Conservation (phyloP, 352 stramenopile species). For the Halophytophthora batemanensis region DNA sequence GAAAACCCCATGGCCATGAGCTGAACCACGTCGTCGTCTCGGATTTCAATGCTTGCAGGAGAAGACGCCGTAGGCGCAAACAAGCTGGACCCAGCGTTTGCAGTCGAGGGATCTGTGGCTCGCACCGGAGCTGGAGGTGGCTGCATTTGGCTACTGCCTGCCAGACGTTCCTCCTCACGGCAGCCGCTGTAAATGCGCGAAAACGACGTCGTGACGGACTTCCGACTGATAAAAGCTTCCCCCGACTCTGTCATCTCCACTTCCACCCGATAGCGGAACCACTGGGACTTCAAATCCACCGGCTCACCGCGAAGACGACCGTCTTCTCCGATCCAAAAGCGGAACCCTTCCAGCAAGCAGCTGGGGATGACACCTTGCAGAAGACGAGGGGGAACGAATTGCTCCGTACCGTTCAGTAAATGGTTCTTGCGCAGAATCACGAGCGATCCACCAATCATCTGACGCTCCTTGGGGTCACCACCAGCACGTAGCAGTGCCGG, state of each 20-base stretch:
- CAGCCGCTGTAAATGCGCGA: constrained; percentile 42
- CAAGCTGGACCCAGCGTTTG: constrained; percentile 4
- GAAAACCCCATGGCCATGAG: constrained; percentile 89
- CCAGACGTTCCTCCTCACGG: constrained; percentile 17
- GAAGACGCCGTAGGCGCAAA: constrained; percentile 6
- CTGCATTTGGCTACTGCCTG: constrained; percentile 20
- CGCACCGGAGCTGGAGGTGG: constrained; percentile 44
- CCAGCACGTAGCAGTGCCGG: constrained; percentile 56
- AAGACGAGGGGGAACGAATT: constrained; percentile 90
- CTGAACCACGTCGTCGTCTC: constrained; percentile 83
- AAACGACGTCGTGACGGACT: constrained; percentile 67
- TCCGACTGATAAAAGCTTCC: constrained; percentile 51
- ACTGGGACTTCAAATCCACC: constrained; percentile 79
- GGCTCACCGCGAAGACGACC: constrained; percentile 94
- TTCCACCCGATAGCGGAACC: constrained; percentile 85
- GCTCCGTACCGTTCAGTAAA: constrained; percentile 68
- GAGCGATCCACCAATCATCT: constrained; percentile 76
- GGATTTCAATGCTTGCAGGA: constrained; percentile 31
- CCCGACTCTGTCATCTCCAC: constrained; percentile 48
- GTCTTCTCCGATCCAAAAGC: constrained; percentile 97
- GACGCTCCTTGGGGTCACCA: constrained; percentile 64
- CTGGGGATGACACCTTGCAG: constrained; percentile 93
- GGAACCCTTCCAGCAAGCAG: constrained; percentile 94
- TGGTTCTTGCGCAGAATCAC: constrained; percentile 85
- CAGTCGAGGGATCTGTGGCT: constrained; percentile 3